Conservation (phyloP, 495 filamentous ascomycete genomes). For the Xylaria flabelliformis region DNA sequence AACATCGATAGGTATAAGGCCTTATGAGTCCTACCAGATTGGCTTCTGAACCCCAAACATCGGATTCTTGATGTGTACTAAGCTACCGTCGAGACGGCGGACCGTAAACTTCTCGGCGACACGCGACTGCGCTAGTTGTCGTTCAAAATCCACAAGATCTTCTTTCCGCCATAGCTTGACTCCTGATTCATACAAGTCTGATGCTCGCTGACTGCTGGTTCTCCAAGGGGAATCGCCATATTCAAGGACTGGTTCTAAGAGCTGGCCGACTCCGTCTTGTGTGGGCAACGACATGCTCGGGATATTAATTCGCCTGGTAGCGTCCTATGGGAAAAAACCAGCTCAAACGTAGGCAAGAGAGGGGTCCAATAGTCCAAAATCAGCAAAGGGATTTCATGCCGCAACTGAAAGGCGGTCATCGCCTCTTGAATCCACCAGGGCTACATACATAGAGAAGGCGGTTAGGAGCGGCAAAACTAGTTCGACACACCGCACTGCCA, state of each 20-base stretch:
- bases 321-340: no score
- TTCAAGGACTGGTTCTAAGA: conserved; percentile 31
- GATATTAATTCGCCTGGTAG: not conserved
- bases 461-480: no score
- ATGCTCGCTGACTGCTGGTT: conserved; percentile 47
- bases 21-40: conserved; percentile 45
- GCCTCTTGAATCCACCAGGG: no score
- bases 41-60: conserved; percentile 48
- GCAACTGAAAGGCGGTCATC: no score
- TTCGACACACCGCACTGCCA: no score
- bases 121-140: conserved; percentile 45
- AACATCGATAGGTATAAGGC: conserved; percentile 32
- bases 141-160: conserved; percentile 47
- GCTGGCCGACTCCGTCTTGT: not conserved
- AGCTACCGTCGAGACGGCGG: conserved; percentile 46
- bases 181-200: conserved; percentile 48
- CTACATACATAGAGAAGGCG: no score
- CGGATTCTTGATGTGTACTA: conserved; percentile 47
- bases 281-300: not conserved
- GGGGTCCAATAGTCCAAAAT: no score
- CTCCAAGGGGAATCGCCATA: conserved; percentile 47
- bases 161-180: conserved; percentile 48
- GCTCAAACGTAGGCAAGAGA: no score
- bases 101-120: conserved; percentile 44
- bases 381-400: no score